Percentiles rank a stretch among this genome's conserved stretches.
phyloP scores from a whole-genome alignment of 768 basidiomycete species.

The Hygrocybe punicea region DNA sequence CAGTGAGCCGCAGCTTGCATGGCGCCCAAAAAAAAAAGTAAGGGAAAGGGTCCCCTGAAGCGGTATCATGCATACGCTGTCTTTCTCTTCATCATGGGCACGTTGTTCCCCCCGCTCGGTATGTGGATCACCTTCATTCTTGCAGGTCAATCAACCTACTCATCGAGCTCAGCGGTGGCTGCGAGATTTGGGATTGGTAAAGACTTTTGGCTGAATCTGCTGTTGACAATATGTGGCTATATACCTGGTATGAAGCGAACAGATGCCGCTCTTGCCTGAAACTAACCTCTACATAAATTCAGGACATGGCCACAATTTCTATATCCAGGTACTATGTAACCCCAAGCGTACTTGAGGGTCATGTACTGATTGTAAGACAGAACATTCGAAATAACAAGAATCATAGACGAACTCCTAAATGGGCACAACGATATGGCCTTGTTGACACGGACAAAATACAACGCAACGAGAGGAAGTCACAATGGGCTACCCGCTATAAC shows the following conservation, averaged over 20 bases:
- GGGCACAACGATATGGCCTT: slow-evolving; percentile 88
- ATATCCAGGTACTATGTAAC: slow-evolving; percentile 62
- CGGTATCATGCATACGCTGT: slow-evolving; percentile 79
- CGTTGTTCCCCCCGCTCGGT: slow-evolving; percentile 90
- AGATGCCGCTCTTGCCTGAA: slow-evolving; percentile 1
- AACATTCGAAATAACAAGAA: slow-evolving; percentile 97
- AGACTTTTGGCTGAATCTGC: slow-evolving; percentile 88
- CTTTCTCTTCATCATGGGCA: slow-evolving; percentile 82
- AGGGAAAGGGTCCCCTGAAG: slow-evolving; percentile 51
- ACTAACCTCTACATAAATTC: slow-evolving; percentile 13
- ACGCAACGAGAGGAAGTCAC: slow-evolving; percentile 74
- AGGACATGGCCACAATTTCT: slow-evolving; percentile 92
- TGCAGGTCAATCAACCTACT: slow-evolving; percentile 5
- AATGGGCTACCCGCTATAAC: slow-evolving; percentile 85
- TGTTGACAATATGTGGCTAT: slow-evolving; percentile 89
- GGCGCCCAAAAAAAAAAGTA: neutral
- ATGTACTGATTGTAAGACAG: slow-evolving; percentile 35
- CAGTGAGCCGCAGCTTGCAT: neutral
- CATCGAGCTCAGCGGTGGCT: slow-evolving; percentile 67
- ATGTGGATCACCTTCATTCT: slow-evolving; percentile 18
- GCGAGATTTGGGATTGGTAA: slow-evolving; percentile 86
- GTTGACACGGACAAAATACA: slow-evolving; percentile 75
- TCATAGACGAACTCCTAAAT: slow-evolving; percentile 89
- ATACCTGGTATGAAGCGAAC: slow-evolving; percentile 60
- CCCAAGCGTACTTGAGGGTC: neutral